Base-by-base conservation (phyloP, 1,284 basidiomycete species). In the Baeospora myosura region DNA sequence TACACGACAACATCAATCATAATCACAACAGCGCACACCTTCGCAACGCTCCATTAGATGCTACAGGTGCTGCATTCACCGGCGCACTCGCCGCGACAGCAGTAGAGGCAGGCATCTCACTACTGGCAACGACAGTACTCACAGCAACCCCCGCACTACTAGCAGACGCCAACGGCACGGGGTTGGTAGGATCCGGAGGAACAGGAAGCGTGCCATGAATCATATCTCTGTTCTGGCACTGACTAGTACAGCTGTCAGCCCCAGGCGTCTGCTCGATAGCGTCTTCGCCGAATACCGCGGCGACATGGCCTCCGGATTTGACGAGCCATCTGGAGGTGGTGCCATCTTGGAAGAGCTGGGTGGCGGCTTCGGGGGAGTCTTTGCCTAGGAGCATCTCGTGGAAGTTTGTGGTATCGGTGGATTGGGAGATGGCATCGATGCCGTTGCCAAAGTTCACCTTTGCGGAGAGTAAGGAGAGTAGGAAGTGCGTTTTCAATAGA, bases 371-470 rank as follows among this genome's bases (percentile, higher is more conserved):
- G 5, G 40, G 32, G n/a, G 31, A 36, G 31, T 41, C 40, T 22
- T 41, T 41, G 5, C 31, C 40, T 10, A 41, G 17, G 10, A 41
- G 29, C 18, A 41, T 16, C 6, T 18, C 6, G 22, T 40, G 38
- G 32, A 33, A 33, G 32, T 17, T 17, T 11, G 16, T 7, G 12
- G 16, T 5, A 12, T 40, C 24, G 11, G 10, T n/a, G 7, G 8
- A 8, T 16, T 18, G 7, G 8, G 36, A 21, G 23, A 38, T 21
- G n/a, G 38, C 17, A 20, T 40, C 38, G 21, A 40, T 18, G 26
- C 38, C 26, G 21, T 40, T 20, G 22, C 38, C 38, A 18, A 40
- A 40, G 26, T 40, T 40, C 14, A 40, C 31, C 38, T 40, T n/a
- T 11, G n/a, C n/a, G n/a, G n/a, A 38, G 5, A 11, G 8, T 8